Base-by-base conservation (phyloP, 2,329 filamentous ascomycete genomes). In the Arthrobotrys conoides region DNA sequence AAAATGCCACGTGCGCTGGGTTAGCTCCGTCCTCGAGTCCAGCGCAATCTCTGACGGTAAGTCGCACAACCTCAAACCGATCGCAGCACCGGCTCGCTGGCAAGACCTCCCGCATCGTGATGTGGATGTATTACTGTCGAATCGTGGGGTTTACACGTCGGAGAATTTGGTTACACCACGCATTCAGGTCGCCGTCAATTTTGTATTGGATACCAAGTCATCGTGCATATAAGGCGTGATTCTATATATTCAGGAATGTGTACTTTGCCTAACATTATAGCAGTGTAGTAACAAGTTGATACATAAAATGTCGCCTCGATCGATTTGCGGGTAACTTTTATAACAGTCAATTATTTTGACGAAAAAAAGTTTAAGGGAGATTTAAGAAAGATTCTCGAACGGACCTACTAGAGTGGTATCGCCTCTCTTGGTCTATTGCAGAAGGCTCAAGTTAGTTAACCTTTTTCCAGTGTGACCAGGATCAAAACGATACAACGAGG, bases 161-260 rank as follows among this genome's bases (percentile, higher is more conserved):
- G 2, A 18, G n/a, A 59, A 22, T 55, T 55, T 22, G n/a, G 51
- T 59, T 59, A 38, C 53, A 38, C 27, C 8, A 9, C n/a, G 20
- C 6, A 59, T 9, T 57, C 30, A 18, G 9, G 9, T 59, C 30
- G 36, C 16, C 6, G 57, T 22, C 30, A 6, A 38, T 20, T 61
- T 41, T n/a, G 57, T 61, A 61, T 61, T 61, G 10, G 33, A 61
- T 61, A 61, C 57, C 57, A 61, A 61, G 57, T 61, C 57, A 61
- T 44, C 57, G 5, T 61, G 57, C 57, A 61, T 61, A 61, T 61
- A 61, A 61, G 57, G 57, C 57, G 18, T n/a, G 44, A 20, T 46
- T 46, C 5, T 18, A 16, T 18, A 27, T 18, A 14, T 18, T 4
- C 33, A 24, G n/a, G 33, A n/a, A 5, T 55, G 14, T 33, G 22